phyloP scores from a whole-genome alignment of 306 rosid genomes.

The Casuarina cunninghamiana region DNA sequence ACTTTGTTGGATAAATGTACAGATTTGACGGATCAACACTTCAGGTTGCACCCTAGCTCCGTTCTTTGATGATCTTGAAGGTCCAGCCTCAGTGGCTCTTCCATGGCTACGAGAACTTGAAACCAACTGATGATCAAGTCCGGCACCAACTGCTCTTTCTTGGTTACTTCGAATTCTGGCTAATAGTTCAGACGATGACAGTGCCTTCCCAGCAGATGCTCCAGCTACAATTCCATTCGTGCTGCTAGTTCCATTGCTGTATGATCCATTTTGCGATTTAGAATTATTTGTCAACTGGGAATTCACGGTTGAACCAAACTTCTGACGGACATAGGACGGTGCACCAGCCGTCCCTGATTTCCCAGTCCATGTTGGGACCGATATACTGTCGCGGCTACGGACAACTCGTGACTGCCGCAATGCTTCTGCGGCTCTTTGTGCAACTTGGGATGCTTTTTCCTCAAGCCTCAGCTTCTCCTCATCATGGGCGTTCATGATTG shows the following conservation, averaged over 20 bases:
- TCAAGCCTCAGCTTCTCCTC: slow-evolving; percentile 88
- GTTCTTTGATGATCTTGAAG: slow-evolving; percentile 52
- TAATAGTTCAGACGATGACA: slow-evolving; percentile 76
- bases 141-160: slow-evolving; percentile 72
- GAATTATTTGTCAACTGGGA: slow-evolving; percentile 45
- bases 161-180: slow-evolving; percentile 70
- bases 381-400: slow-evolving; percentile 66
- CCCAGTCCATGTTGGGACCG: slow-evolving; percentile 97
- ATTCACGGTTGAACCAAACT: slow-evolving; percentile 82
- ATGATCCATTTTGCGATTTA: slow-evolving; percentile 46
- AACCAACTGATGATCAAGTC: slow-evolving; percentile 55
- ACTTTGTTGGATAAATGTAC: slow-evolving; percentile 74
- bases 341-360: slow-evolving; percentile 95
- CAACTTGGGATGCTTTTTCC: slow-evolving; percentile 89
- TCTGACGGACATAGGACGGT: slow-evolving; percentile 65
- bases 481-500: slow-evolving; percentile 81
- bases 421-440: slow-evolving; percentile 95
- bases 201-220: slow-evolving; percentile 76
- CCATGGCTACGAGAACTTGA: slow-evolving; percentile 41
- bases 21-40: slow-evolving; percentile 76
- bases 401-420: slow-evolving; percentile 80
- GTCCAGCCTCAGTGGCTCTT: slow-evolving; percentile 41
- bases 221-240: slow-evolving; percentile 69
- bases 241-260: slow-evolving; percentile 43
- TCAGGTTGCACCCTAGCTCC: slow-evolving; percentile 68